Evolutionary conservation across 2,329 filamentous ascomycete species (phyloP).

Genomic region (Gyromitra esculenta): DNA sequence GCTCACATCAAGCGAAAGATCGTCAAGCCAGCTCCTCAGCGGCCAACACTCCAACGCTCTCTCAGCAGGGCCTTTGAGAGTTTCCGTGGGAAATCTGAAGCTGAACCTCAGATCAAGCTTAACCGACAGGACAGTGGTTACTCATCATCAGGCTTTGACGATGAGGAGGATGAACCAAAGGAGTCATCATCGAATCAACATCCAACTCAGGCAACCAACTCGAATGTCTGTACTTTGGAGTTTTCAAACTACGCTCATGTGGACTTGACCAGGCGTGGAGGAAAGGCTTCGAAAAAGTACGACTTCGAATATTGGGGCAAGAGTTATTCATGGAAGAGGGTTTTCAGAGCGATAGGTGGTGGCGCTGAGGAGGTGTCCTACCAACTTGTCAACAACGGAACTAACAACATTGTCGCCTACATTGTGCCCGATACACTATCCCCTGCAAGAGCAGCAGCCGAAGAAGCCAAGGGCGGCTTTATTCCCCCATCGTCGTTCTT

Average conservation of each 20-base stretch:
- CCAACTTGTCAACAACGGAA: slow-evolving; percentile 77
- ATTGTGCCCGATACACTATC: slow-evolving; percentile 83
- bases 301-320: slow-evolving; percentile 95
- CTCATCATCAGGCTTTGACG: slow-evolving; percentile 64
- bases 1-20: slow-evolving; percentile 83
- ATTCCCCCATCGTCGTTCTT: slow-evolving; percentile 89
- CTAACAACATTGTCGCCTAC: slow-evolving; percentile 76
- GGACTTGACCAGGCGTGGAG: slow-evolving; percentile 76
- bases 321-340: slow-evolving; percentile 83
- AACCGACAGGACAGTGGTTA: slow-evolving; percentile 70
- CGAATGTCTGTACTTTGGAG: slow-evolving; percentile 86
- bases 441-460: slow-evolving; percentile 74
- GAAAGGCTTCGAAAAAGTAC: slow-evolving; percentile 77
- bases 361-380: slow-evolving; percentile 74
- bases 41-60: slow-evolving; percentile 68
- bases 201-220: slow-evolving; percentile 71
- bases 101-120: slow-evolving; percentile 62
- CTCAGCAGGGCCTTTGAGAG: slow-evolving; percentile 69
- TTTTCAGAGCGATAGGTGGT: slow-evolving; percentile 70
- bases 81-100: slow-evolving; percentile 68
- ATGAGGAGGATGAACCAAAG: slow-evolving; percentile 60
- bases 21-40: slow-evolving; percentile 66
- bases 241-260: slow-evolving; percentile 98
- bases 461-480: slow-evolving; percentile 84
- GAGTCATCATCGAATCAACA: slow-evolving; percentile 61